phyloP scores from a whole-genome alignment of 106 monocot genomes.

The Dendrobium officinale region DNA sequence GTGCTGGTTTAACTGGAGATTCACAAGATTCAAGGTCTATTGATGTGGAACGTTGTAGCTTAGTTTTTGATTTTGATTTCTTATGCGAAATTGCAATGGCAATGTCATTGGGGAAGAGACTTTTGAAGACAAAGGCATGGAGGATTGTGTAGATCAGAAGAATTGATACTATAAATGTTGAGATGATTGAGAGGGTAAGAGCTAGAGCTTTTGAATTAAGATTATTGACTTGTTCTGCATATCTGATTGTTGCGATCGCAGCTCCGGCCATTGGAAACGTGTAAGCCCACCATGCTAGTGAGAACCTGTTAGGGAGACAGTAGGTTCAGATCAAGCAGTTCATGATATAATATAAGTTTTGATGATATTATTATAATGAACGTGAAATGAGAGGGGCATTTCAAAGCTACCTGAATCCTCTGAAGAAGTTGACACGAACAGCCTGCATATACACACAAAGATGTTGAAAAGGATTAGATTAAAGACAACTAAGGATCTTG shows the following conservation, averaged over 20 bases:
- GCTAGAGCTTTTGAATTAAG: constrained; percentile 27
- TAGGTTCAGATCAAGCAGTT: not conserved
- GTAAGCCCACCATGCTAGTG: constrained; percentile 68
- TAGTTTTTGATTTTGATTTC: constrained; percentile 28
- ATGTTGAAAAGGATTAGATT: not conserved
- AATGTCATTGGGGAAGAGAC: constrained; percentile 81
- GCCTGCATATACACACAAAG: constrained; percentile 33
- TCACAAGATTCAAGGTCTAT: not conserved
- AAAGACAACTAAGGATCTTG: not conserved
- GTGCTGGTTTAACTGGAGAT: not conserved
- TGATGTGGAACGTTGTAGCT: not conserved
- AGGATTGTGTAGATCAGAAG: constrained; percentile 51
- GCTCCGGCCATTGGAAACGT: constrained; percentile 55
- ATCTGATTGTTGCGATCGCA: constrained; percentile 53
- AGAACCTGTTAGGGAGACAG: constrained; percentile 22
- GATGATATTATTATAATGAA: not conserved
- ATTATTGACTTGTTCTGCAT: constrained; percentile 44
- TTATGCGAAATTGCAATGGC: constrained; percentile 59
- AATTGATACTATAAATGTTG: constrained; percentile 48
- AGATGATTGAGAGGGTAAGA: constrained; percentile 38
- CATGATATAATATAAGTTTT: not conserved
- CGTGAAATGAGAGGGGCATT: not conserved
- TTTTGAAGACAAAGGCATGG: constrained; percentile 61
- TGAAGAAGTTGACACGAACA: constrained; percentile 72
- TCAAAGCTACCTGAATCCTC: constrained; percentile 53